These are phyloP conservation scores for Sechiopsis laciniata DNA, from an alignment of 306 rosid genomes.

Conservation along the genomic window DNA sequence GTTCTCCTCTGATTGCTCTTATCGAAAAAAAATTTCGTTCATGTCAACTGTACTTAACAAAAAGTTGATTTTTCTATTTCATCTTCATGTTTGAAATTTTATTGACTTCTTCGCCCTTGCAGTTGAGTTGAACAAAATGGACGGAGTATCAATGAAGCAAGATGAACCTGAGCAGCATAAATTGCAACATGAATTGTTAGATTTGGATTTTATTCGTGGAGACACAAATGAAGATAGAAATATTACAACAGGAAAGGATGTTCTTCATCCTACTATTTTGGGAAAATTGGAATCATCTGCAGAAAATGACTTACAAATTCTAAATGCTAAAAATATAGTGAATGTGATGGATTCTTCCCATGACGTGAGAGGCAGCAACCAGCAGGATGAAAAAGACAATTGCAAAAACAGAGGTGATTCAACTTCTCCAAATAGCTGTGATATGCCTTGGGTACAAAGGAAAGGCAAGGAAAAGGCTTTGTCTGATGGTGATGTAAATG, in stretches of 20 bases:
- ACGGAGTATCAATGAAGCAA: conserved; percentile 23
- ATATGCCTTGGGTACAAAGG: conserved; percentile 29
- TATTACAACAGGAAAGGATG: conserved; percentile 26
- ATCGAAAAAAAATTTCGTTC: too few relatives aligned
- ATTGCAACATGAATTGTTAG: conserved; percentile 30
- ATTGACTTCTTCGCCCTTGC: conserved; percentile 12
- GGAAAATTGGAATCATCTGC: conserved; percentile 45
- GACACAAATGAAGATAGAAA: conserved; percentile 30
- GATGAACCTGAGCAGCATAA: conserved; percentile 34
- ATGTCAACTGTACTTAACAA: too few relatives aligned
- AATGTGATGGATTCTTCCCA: conserved; percentile 25
- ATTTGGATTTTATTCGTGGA: conserved; percentile 25
- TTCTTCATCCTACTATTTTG: conserved; percentile 24
- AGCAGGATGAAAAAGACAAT: conserved; percentile 27
- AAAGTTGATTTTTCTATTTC: not conserved
- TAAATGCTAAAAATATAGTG: conserved; percentile 26
- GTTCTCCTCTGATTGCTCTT: not conserved
- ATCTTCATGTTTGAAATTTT: not conserved
- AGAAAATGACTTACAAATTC: conserved; percentile 45
- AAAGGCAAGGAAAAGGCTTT: conserved; percentile 57
- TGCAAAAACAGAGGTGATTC: conserved; percentile 26
- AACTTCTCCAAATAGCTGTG: conserved; percentile 42
- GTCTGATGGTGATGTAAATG: conserved; percentile 33
- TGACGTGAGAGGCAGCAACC: conserved; percentile 25
- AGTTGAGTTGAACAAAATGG: conserved; percentile 11